These are phyloP conservation scores for Babesia sp. DNA, from an alignment of 169 alveolate species.

Conservation along the genomic window DNA sequence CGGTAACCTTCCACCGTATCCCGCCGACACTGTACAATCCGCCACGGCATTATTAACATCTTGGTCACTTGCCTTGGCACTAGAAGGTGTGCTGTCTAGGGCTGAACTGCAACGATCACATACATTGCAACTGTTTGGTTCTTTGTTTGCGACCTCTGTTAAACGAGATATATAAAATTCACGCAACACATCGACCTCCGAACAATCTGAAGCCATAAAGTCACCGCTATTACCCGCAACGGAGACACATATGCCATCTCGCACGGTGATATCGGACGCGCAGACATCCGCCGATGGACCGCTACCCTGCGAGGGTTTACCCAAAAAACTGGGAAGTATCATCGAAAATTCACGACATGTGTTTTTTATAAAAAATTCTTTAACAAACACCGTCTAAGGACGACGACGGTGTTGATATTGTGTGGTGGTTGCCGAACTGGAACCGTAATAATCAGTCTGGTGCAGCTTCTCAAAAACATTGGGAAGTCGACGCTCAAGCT, in stretches of 20 bases:
- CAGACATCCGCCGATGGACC: not conserved
- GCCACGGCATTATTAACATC: not conserved
- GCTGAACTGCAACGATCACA: not conserved
- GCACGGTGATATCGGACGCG: not conserved
- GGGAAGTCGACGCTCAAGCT: constrained; percentile 58
- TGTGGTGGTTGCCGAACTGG: constrained; percentile 9
- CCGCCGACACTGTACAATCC: not conserved
- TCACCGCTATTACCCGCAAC: not conserved
- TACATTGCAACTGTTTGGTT: not conserved
- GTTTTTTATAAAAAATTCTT: not conserved
- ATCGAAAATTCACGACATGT: not conserved
- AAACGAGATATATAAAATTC: constrained; percentile 31
- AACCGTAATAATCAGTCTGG: constrained; percentile 49
- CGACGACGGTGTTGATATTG: constrained; percentile 31
- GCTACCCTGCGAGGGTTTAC: not conserved
- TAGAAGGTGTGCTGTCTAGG: not conserved
- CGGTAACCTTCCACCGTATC: not conserved
- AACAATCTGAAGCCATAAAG: not conserved
- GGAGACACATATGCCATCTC: not conserved
- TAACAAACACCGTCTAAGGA: not conserved
- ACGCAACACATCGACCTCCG: constrained; percentile 15
- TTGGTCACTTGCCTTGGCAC: not conserved
- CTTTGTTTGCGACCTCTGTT: not conserved
- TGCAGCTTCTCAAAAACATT: constrained; percentile 56
- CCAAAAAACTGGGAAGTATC: not conserved